Evolutionary conservation across 23 red algal genomes (phyloP), one percentile per base, ranked within the genome.

Genomic region (Chondrus crispus): DNA sequence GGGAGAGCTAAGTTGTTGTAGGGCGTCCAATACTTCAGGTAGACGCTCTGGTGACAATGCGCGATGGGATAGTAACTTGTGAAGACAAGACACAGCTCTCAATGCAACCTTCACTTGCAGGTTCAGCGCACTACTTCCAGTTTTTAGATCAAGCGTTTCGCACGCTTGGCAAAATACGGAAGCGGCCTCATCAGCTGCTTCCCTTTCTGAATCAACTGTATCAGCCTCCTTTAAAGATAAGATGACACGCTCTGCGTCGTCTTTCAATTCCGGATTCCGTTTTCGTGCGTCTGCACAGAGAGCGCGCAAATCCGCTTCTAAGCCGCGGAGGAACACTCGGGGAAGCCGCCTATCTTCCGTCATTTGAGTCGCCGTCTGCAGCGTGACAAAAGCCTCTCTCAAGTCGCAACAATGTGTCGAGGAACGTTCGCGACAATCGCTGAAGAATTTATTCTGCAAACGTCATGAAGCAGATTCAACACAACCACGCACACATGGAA

Each of bases 281-380:
- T 64, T 52, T 5, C 85, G 84, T 26, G 85, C 71, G 38, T 95
- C 93, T 32, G 75, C 79, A 35, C 46, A 68, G 35, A 95, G 78
- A 26, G 82, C 84, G 73, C 93, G 93, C 3, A 95, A 85, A 43
- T 95, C 93, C 19, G 85, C 85, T 66, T 95, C 93, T 14, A 95
- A 66, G 24, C 53, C 32, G 29, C 93, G 93, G 63, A 89, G 58
- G 64, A 95, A 89, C 6, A 0, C 35, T 66, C 35, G 60, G 8
- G 60, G 60, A 66, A 66, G 60, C 26, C 60, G 60, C 26, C n/a
- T n/a, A n/a, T n/a, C n/a, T n/a, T n/a, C n/a, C n/a, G n/a, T n/a
- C n/a, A n/a, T n/a, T n/a, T n/a, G n/a, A n/a, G n/a, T n/a, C n/a
- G n/a, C n/a, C n/a, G n/a, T n/a, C n/a, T n/a, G n/a, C n/a, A n/a